phyloP scores from a whole-genome alignment of 73 alveolate genomes.

The Symbiodinium natans region DNA sequence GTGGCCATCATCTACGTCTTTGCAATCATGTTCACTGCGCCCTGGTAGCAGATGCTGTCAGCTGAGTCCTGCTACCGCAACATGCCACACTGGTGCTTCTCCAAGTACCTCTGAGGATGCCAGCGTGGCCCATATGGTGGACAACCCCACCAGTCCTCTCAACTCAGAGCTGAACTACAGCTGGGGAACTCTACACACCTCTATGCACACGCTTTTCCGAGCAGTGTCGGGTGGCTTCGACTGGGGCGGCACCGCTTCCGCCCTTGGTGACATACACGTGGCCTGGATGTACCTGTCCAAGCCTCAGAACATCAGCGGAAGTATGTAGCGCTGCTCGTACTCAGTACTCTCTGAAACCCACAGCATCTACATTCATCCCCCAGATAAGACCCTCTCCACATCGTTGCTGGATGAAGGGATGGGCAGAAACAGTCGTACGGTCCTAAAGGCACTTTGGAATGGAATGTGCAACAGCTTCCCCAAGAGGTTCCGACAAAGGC shows the following conservation, averaged over 20 bases:
- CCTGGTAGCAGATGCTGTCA: not conserved
- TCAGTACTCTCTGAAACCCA: not conserved
- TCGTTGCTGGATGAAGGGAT: too few relatives aligned
- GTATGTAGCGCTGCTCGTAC: not conserved
- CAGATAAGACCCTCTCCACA: too few relatives aligned
- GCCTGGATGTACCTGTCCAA: slow-evolving; percentile 36
- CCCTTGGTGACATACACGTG: slow-evolving; percentile 20
- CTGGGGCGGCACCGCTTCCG: slow-evolving; percentile 4
- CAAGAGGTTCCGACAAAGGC: too few relatives aligned
- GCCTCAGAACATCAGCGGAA: not conserved
- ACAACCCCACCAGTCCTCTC: not conserved
- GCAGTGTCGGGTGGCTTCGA: slow-evolving; percentile 41
- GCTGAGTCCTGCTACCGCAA: not conserved
- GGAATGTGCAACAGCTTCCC: too few relatives aligned
- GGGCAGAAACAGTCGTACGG: too few relatives aligned
- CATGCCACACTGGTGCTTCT: too few relatives aligned
- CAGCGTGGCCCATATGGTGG: not conserved
- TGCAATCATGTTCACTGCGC: slow-evolving; percentile 66
- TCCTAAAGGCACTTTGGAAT: too few relatives aligned
- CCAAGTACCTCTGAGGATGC: not conserved
- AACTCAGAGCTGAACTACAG: not conserved
- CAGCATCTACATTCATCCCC: not conserved
- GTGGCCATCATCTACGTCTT: slow-evolving; percentile 76
- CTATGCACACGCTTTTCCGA: slow-evolving; percentile 86
- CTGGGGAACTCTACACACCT: slow-evolving; percentile 28